These are phyloP conservation scores for Epithemia pelagica DNA, from an alignment of 108 stramenopile genomes.

Conservation along the genomic window DNA sequence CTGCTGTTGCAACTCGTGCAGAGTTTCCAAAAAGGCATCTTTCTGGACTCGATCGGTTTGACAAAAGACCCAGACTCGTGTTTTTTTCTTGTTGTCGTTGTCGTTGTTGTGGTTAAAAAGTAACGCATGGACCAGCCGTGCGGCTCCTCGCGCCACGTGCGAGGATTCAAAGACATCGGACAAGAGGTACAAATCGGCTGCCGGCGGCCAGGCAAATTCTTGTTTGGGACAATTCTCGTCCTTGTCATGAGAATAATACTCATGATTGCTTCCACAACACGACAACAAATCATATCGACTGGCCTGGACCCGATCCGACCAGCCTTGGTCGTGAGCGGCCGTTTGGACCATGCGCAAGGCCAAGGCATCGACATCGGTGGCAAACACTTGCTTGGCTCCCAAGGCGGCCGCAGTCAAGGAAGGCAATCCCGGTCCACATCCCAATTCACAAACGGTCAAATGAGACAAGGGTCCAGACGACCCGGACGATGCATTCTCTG, in stretches of 20 bases:
- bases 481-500: no score
- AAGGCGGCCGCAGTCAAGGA: constrained; percentile 42
- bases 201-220: no score
- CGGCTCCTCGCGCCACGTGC: constrained; percentile 59
- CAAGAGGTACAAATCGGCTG: constrained; percentile 58
- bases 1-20: no score
- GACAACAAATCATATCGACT: constrained; percentile 22
- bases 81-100: neutral
- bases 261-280: no score
- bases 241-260: no score
- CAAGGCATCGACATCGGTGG: constrained; percentile 62
- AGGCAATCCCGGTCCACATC: constrained; percentile 73
- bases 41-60: constrained; percentile 71
- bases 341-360: constrained; percentile 17
- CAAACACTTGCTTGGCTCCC: constrained; percentile 37
- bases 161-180: constrained; percentile 72
- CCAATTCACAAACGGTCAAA: constrained; percentile 50
- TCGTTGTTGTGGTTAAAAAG: no score
- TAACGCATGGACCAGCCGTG: constrained; percentile 17
- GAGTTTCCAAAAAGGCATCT: constrained; percentile 35
- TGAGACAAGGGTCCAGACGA: constrained; percentile 7
- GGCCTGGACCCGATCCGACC: constrained; percentile 23
- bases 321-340: constrained; percentile 54
- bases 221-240: no score
- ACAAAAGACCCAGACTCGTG: constrained; percentile 64